Evolutionary conservation across 768 basidiomycete species (phyloP).

Genomic region (Mycena rebaudengoi): DNA sequence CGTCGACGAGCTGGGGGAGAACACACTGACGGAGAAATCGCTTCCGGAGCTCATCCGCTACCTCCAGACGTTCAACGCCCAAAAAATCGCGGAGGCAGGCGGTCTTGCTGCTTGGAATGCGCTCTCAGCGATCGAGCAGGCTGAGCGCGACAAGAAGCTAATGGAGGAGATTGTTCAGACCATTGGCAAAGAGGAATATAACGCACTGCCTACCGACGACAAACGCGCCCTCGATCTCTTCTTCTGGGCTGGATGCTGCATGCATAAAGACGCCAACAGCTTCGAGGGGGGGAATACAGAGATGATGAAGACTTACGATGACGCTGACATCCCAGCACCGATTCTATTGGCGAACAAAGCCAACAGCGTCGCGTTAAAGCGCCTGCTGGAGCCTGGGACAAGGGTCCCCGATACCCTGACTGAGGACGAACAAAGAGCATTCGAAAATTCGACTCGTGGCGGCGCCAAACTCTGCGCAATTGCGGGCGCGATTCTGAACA

Average conservation of each 20-base stretch:
- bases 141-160: constrained; percentile 19
- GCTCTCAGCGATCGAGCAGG: constrained; percentile 28
- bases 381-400: neutral
- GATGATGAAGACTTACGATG: constrained; percentile 37
- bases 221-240: constrained; percentile 33
- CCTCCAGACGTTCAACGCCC: neutral
- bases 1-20: neutral
- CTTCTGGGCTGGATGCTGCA: constrained; percentile 45
- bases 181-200: constrained; percentile 30
- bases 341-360: constrained; percentile 14
- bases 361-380: neutral
- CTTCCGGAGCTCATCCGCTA: neutral
- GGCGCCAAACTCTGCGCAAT: constrained; percentile 25
- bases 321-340: neutral
- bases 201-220: constrained; percentile 26
- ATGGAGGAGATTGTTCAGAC: constrained; percentile 22
- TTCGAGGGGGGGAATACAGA: constrained; percentile 37
- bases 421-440: neutral
- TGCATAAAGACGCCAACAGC: too few species aligned
- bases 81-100: neutral
- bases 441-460: constrained; percentile 24
- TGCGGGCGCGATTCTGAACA: constrained; percentile 28
- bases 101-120: neutral
- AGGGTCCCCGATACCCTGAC: neutral
- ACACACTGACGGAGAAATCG: neutral